These are phyloP conservation scores for Westerdykella ornata DNA, from an alignment of 2,329 filamentous ascomycete species.

Conservation along the genomic window DNA sequence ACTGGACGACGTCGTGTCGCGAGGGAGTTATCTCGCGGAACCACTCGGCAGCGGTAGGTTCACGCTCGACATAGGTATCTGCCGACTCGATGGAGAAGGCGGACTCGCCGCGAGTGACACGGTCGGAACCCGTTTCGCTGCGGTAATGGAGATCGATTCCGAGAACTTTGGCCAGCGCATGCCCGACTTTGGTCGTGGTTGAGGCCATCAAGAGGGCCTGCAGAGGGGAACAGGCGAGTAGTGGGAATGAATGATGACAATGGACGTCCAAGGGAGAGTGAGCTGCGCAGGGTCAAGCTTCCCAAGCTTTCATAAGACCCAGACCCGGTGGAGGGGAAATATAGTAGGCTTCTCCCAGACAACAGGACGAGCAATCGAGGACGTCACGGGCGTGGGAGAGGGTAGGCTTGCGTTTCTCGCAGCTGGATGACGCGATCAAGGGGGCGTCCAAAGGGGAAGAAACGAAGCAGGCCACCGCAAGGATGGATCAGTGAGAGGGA, in stretches of 20 bases:
- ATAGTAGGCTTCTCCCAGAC: too few species aligned
- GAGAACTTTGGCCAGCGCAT: slow-evolving; percentile 67
- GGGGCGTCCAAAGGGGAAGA: slow-evolving; percentile 5
- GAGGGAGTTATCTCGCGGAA: slow-evolving; percentile 58
- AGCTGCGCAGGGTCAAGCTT: slow-evolving; percentile 1
- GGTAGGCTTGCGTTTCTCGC: slow-evolving; percentile 5
- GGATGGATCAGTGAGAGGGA: too few species aligned
- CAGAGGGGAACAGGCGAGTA: neutral
- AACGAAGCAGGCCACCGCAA: neutral
- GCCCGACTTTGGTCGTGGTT: slow-evolving; percentile 55
- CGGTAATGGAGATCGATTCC: slow-evolving; percentile 73
- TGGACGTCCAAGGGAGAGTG: slow-evolving; percentile 1
- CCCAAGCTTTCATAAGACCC: slow-evolving; percentile 21
- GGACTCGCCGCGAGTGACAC: slow-evolving; percentile 70
- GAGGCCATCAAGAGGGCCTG: slow-evolving; percentile 18
- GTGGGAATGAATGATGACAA: neutral
- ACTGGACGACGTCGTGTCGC: slow-evolving; percentile 49
- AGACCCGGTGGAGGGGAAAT: slow-evolving; percentile 25
- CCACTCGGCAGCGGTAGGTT: slow-evolving; percentile 70
- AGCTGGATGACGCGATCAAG: slow-evolving; percentile 1
- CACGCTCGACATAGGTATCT: slow-evolving; percentile 75
- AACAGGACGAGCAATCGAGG: too few species aligned
- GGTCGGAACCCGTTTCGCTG: slow-evolving; percentile 53
- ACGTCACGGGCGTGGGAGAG: slow-evolving; percentile 4
- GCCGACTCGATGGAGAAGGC: slow-evolving; percentile 65